These are phyloP conservation scores for Aspergillus sclerotialis DNA, from an alignment of 2,329 filamentous ascomycete genomes.

Conservation along the genomic window DNA sequence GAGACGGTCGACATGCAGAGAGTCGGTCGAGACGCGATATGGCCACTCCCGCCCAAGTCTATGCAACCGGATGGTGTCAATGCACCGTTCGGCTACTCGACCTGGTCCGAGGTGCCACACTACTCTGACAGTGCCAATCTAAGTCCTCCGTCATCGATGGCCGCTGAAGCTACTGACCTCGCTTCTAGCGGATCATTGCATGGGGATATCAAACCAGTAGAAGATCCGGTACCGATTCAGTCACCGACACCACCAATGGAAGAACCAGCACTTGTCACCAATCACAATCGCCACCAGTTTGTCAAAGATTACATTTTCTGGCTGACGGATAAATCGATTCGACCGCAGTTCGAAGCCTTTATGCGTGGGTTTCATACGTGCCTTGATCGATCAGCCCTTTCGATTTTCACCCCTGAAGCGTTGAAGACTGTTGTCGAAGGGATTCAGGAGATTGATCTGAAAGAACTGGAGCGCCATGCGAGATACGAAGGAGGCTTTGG, in stretches of 20 bases:
- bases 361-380: constrained; percentile 71
- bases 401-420: constrained; percentile 61
- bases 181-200: constrained; percentile 4
- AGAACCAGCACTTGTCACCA: constrained; percentile 69
- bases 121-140: constrained; percentile 11
- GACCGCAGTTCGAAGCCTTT: constrained; percentile 73
- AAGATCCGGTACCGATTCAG: constrained; percentile 16
- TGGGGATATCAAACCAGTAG: constrained; percentile 16
- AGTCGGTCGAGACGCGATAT: constrained; percentile 27
- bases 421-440: constrained; percentile 80
- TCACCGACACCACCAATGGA: constrained; percentile 25
- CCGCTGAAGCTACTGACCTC: constrained; percentile 11
- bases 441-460: constrained; percentile 69
- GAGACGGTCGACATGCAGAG: constrained; percentile 51
- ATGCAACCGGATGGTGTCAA: constrained; percentile 2
- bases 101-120: constrained; percentile 17
- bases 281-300: constrained; percentile 69
- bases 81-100: constrained; percentile 8
- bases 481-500: constrained; percentile 77
- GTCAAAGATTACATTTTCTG: constrained; percentile 79
- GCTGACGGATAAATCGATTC: constrained; percentile 70
- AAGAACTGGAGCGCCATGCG: constrained; percentile 61
- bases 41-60: constrained; percentile 19
- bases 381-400: constrained; percentile 62
- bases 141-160: constrained; percentile 17